These are phyloP conservation scores for Cordyceps tenuipes DNA, from an alignment of 2,329 filamentous ascomycete genomes.

Conservation along the genomic window DNA sequence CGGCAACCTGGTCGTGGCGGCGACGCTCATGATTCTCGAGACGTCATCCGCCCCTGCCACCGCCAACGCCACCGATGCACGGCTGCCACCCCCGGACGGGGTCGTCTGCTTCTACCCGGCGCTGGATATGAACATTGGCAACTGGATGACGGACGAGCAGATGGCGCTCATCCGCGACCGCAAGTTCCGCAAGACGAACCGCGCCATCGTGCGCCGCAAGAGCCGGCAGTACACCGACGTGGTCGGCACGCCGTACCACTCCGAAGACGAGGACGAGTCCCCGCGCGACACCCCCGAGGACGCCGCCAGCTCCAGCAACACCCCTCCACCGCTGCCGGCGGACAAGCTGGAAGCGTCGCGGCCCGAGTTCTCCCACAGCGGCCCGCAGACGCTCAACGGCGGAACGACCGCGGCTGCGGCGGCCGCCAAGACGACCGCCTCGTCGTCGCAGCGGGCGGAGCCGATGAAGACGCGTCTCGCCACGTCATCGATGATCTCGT, in stretches of 20 bases:
- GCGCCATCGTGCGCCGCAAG: constrained; percentile 71
- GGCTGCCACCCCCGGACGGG: constrained; percentile 68
- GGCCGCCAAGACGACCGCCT: constrained; percentile 25
- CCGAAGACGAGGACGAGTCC: constrained; percentile 60
- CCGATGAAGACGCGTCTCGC: constrained; percentile 77
- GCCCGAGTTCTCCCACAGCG: constrained; percentile 43
- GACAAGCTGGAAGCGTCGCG: constrained; percentile 25
- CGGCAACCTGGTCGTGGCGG: constrained; percentile 49
- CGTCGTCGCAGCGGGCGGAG: constrained; percentile 48
- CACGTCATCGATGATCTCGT: constrained; percentile 95
- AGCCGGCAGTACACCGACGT: constrained; percentile 80
- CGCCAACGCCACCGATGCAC: constrained; percentile 27
- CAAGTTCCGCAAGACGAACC: constrained; percentile 67
- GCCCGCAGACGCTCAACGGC: constrained; percentile 26
- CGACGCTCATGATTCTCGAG: constrained; percentile 85
- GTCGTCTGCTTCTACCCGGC: constrained; percentile 82
- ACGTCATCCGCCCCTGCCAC: constrained; percentile 39
- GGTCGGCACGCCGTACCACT: constrained; percentile 74
- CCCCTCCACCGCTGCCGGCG: constrained; percentile 5
- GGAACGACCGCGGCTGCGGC: constrained; percentile 13
- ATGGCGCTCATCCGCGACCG: constrained; percentile 89
- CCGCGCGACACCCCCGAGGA: constrained; percentile 18
- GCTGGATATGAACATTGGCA: constrained; percentile 94
- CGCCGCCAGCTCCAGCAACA: constrained; percentile 14
- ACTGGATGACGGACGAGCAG: constrained; percentile 98